phyloP scores from a whole-genome alignment of 2,329 filamentous ascomycete species.

The Pseudopyricularia javanii region DNA sequence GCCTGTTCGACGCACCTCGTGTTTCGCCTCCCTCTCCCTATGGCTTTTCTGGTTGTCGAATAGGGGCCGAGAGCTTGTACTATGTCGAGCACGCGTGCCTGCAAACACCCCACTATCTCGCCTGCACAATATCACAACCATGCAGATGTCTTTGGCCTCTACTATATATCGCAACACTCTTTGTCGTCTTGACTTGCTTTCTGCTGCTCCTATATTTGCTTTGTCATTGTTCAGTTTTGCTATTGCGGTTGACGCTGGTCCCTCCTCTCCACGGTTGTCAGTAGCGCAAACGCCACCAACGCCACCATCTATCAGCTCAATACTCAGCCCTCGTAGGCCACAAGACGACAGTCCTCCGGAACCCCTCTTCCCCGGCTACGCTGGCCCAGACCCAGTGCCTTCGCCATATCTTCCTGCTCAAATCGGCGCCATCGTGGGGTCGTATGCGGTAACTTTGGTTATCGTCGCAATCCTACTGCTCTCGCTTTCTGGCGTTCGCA shows the following conservation, averaged over 20 bases:
- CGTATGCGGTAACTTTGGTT: slow-evolving; percentile 68
- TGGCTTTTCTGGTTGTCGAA: slow-evolving; percentile 1
- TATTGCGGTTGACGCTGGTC: slow-evolving; percentile 11
- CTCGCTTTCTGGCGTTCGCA: slow-evolving; percentile 42
- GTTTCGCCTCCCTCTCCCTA: slow-evolving; percentile 28
- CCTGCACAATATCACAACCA: slow-evolving; percentile 19
- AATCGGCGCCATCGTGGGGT: slow-evolving; percentile 71
- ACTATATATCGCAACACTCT: slow-evolving; percentile 12
- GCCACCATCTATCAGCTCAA: not conserved
- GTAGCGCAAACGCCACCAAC: not conserved
- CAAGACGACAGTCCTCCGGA: not conserved
- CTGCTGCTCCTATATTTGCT: slow-evolving; percentile 8
- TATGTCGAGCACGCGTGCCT: not conserved
- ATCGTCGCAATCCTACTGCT: slow-evolving; percentile 58
- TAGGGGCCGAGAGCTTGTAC: slow-evolving; percentile 19
- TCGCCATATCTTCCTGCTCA: slow-evolving; percentile 57
- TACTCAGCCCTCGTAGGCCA: not conserved
- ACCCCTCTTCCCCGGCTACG: slow-evolving; percentile 36
- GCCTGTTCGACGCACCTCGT: slow-evolving; percentile 33
- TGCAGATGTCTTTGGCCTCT: slow-evolving; percentile 17
- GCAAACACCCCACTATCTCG: not conserved
- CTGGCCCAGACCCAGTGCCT: slow-evolving; percentile 6
- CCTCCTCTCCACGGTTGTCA: slow-evolving; percentile 8
- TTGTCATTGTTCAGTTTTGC: slow-evolving; percentile 8
- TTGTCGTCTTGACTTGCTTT: slow-evolving; percentile 6